Percentiles rank a stretch among this genome's conserved stretches.
Evolutionary conservation across 192 early-diverging fungal species (phyloP).

Genomic region (Coemansia sp.): DNA sequence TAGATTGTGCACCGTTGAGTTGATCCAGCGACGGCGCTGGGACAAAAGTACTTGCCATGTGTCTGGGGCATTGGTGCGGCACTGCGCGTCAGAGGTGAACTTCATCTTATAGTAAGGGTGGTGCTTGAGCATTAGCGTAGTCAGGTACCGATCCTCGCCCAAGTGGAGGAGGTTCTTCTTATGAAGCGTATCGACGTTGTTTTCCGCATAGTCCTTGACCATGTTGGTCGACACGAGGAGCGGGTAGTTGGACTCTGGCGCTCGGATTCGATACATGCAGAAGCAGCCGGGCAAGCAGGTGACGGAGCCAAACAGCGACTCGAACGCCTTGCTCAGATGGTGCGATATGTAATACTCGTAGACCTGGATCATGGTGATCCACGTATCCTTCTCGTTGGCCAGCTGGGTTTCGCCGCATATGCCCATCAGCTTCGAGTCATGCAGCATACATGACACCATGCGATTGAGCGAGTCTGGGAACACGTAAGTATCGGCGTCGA

Average conservation of each 20-base stretch:
- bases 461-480: constrained; percentile 92
- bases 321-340: constrained; percentile 96
- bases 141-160: constrained; percentile 99
- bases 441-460: constrained; percentile 92
- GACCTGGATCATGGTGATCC: constrained; percentile 99
- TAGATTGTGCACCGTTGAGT: constrained; percentile 99
- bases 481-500: constrained; percentile 98
- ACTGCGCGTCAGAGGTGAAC: constrained; percentile 95
- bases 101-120: constrained; percentile 96
- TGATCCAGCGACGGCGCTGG: constrained; percentile 99
- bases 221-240: constrained; percentile 84
- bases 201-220: constrained; percentile 92
- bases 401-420: constrained; percentile 96
- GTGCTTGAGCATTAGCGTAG: constrained; percentile 95
- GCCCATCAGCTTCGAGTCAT: constrained; percentile 93
- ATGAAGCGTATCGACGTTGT: constrained; percentile 96
- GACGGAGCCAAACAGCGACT: constrained; percentile 96
- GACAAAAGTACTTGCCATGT: constrained; percentile 94
- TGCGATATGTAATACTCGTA: constrained; percentile 99
- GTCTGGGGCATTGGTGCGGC: constrained; percentile 95
- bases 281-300: constrained; percentile 99
- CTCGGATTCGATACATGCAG: constrained; percentile 98
- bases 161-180: constrained; percentile 98
- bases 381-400: constrained; percentile 91
- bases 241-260: constrained; percentile 88